Base-by-base conservation (phyloP, 2,329 filamentous ascomycete genomes). In the Botrytis pseudocinerea region DNA sequence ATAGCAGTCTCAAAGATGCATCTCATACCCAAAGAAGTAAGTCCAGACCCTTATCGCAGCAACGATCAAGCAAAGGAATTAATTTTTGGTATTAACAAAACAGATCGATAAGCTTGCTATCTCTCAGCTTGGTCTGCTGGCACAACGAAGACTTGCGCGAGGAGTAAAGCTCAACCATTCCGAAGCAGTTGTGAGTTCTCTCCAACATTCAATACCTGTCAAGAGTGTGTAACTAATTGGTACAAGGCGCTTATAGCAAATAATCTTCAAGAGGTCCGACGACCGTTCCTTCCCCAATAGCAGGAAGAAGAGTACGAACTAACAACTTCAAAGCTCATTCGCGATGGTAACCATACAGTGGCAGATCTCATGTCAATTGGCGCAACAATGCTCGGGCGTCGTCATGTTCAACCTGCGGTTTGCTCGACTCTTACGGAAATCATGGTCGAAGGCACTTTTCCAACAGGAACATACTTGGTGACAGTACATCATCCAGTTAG, bases 101-200 rank as follows among this genome's bases (percentile, higher is more conserved):
- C 77, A 98, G 95, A 88, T 98, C 80, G 95, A 98, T 87, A 98
- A 98, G 90, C 93, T 98, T 83, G 88, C 92, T 82, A 95, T 97
- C 81, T 93, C 94, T 71, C 94, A 98, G 83, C 86, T 97, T 75
- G 95, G 95, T 78, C 88, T 92, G 77, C 88, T 98, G 66, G 95
- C 95, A 71, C 95, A 98, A 85, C 89, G 92, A 76, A 90, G 95
- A 74, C 90, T 98, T 77, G 95, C 95, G 46, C 87, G 95, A 79
- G 95, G 95, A 69, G 90, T 98, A 71, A 92, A 91, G 81, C 85
- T 98, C 78, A 98, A 98, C 81, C 94, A 97, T 84, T 87, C 92
- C 46, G 95, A 98, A 85, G 94, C 95, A 75, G 91, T 90, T 77
- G 93, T 96, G 83, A 71, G 83, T 79, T 40, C 46, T 46, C 28